A percentile compares a stretch with the other conserved stretches of the same genome.
Evolutionary conservation across 208 protist genomes (phyloP).

Genomic region (Crithidia bombi): DNA sequence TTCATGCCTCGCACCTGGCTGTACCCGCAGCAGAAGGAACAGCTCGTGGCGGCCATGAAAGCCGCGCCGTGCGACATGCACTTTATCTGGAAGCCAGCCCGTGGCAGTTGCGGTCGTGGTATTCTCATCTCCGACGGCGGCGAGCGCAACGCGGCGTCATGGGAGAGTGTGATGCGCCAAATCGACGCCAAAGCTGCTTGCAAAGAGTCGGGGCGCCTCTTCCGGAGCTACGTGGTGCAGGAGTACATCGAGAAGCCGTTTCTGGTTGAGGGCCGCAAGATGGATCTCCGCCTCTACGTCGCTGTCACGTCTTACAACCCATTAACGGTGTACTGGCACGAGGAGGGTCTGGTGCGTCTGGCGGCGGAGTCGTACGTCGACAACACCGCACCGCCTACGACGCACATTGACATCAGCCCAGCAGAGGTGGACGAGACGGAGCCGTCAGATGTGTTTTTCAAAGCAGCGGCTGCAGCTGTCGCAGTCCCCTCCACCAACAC

Average conservation of each 20-base stretch:
- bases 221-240: constrained; percentile 89
- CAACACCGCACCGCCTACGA: neutral
- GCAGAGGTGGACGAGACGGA: constrained; percentile 1
- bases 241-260: constrained; percentile 94
- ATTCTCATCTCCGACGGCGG: constrained; percentile 79
- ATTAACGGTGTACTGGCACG: constrained; percentile 88
- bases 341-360: constrained; percentile 94
- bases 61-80: constrained; percentile 32
- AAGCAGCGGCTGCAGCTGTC: neutral
- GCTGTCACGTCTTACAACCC: constrained; percentile 91
- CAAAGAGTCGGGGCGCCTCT: constrained; percentile 31
- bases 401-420: constrained; percentile 1
- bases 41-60: constrained; percentile 45
- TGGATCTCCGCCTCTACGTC: constrained; percentile 96
- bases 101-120: constrained; percentile 90
- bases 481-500: neutral
- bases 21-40: constrained; percentile 73
- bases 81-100: constrained; percentile 92
- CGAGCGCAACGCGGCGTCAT: constrained; percentile 36
- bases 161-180: constrained; percentile 52
- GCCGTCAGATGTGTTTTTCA: neutral
- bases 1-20: constrained; percentile 86
- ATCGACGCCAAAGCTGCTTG: constrained; percentile 54
- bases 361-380: constrained; percentile 89
- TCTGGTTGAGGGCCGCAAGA: constrained; percentile 94